Evolutionary conservation across 1,139 yeast species (phyloP).

Genomic region (Suhomyces taliae): DNA sequence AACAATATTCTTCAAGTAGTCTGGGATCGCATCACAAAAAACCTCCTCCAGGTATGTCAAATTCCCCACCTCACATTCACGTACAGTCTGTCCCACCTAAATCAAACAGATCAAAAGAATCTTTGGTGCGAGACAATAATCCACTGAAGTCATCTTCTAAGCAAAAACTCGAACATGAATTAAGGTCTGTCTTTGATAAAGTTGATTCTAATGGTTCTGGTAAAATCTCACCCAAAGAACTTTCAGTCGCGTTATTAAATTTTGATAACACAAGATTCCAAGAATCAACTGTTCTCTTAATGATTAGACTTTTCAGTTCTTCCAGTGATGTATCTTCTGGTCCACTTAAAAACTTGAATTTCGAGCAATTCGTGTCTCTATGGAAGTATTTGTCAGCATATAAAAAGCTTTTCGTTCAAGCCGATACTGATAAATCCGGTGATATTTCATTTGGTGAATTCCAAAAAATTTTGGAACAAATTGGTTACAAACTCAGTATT

Average conservation of each 20-base stretch:
- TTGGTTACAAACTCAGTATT: slow-evolving; percentile 66
- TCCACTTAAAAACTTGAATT: slow-evolving; percentile 44
- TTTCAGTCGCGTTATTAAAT: slow-evolving; percentile 62
- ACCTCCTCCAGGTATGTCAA: slow-evolving; percentile 13
- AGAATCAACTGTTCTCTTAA: slow-evolving; percentile 59
- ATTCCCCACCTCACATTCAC: slow-evolving; percentile 7
- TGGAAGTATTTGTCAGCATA: slow-evolving; percentile 77
- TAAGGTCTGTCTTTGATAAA: slow-evolving; percentile 54
- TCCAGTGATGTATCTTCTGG: slow-evolving; percentile 40
- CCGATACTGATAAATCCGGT: slow-evolving; percentile 61
- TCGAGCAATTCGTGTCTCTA: slow-evolving; percentile 67
- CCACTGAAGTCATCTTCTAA: slow-evolving; percentile 21
- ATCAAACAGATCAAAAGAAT: slow-evolving; percentile 5
- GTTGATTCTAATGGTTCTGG: slow-evolving; percentile 60
- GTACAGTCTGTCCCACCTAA: slow-evolving; percentile 2
- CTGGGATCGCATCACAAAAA: slow-evolving; percentile 13
- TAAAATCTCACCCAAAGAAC: slow-evolving; percentile 55
- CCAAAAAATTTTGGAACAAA: slow-evolving; percentile 63
- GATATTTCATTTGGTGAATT: slow-evolving; percentile 69
- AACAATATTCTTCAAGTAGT: slow-evolving; percentile 1
- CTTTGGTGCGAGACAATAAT: slow-evolving; percentile 7
- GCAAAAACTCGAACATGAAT: slow-evolving; percentile 49
- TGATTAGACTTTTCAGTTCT: slow-evolving; percentile 62
- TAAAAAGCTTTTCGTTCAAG: slow-evolving; percentile 63
- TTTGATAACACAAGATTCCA: slow-evolving; percentile 66